Evolutionary conservation across 495 filamentous ascomycete species (phyloP).

Genomic region (Trichoderma asperelloides): DNA sequence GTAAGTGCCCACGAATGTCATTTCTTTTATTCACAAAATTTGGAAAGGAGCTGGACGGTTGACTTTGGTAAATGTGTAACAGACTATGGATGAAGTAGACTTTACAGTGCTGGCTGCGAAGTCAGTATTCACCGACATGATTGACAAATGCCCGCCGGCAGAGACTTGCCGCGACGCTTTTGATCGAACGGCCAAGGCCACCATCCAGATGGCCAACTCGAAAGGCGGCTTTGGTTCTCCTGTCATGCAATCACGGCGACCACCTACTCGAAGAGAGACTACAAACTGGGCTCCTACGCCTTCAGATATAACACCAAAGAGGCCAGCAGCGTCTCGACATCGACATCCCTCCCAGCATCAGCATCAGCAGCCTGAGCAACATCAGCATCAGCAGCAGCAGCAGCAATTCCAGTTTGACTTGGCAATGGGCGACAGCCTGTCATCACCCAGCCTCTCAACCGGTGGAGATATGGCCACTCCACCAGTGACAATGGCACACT

Average conservation of each 20-base stretch:
- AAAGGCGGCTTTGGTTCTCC: slow-evolving; percentile 67
- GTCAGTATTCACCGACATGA: slow-evolving; percentile 40
- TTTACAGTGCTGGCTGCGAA: slow-evolving; percentile 93
- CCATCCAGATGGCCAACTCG: slow-evolving; percentile 80
- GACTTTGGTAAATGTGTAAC: background rate
- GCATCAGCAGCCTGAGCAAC: background rate
- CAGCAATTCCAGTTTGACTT: slow-evolving; percentile 11
- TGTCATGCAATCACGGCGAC: slow-evolving; percentile 10
- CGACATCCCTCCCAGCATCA: slow-evolving; percentile 12
- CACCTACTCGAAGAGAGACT: background rate
- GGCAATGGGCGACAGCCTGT: slow-evolving; percentile 9
- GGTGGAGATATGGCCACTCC: slow-evolving; percentile 17
- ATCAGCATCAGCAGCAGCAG: slow-evolving; percentile 1
- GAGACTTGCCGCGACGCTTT: slow-evolving; percentile 85
- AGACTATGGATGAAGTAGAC: slow-evolving; percentile 92
- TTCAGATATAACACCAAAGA: background rate
- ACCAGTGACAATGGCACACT: slow-evolving; percentile 16
- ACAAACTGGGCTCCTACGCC: background rate
- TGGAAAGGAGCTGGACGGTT: background rate
- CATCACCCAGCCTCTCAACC: slow-evolving; percentile 9
- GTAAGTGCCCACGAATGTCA: slow-evolving; percentile 42
- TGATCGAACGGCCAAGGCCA: slow-evolving; percentile 90
- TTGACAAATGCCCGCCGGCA: slow-evolving; percentile 34
- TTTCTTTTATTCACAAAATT: background rate
- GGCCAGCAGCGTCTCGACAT: slow-evolving; percentile 10